Percentiles rank a stretch among this genome's conserved stretches.
These are phyloP conservation scores for Phytophthora chlamydospora DNA, from an alignment of 352 stramenopile species.

Conservation along the genomic window DNA sequence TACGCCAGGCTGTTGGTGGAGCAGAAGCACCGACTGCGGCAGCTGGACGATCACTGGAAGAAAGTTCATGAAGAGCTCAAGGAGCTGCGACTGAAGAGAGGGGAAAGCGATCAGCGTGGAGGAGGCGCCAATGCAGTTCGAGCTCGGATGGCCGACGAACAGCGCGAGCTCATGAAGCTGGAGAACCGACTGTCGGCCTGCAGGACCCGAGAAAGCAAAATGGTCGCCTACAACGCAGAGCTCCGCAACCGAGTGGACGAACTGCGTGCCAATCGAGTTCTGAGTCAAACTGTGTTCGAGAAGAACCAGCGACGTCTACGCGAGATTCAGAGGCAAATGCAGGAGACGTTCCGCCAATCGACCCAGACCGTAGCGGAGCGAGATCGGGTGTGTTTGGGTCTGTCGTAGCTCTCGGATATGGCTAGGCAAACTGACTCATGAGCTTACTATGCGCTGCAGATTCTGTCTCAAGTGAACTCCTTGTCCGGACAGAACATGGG, in stretches of 20 bases:
- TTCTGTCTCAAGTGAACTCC: conserved; percentile 70
- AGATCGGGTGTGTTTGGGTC: conserved; percentile 48
- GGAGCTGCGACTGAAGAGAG: conserved; percentile 65
- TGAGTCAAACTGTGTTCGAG: conserved; percentile 79
- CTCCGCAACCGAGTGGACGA: conserved; percentile 62
- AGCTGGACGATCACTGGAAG: conserved; percentile 75
- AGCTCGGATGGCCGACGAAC: conserved; percentile 71
- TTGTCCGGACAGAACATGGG: conserved; percentile 74
- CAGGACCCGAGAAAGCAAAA: conserved; percentile 79
- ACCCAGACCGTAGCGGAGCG: conserved; percentile 77
- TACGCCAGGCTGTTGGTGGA: conserved; percentile 71
- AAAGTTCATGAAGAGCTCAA: conserved; percentile 73
- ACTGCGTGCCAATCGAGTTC: conserved; percentile 61
- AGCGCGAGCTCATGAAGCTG: conserved; percentile 79
- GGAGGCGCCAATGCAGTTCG: conserved; percentile 75
- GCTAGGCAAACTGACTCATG: conserved; percentile 1
- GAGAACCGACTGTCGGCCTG: conserved; percentile 80
- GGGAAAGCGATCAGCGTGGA: conserved; percentile 74
- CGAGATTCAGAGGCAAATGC: conserved; percentile 81
- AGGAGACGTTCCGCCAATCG: conserved; percentile 70
- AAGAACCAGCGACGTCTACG: conserved; percentile 81
- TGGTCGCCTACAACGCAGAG: conserved; percentile 62
- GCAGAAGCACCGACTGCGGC: conserved; percentile 71
- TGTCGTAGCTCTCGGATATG: neutral
- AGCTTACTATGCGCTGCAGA: conserved; percentile 25